Percentiles rank a stretch among this genome's conserved stretches.
Evolutionary conservation across 2,329 filamentous ascomycete species (phyloP).

Genomic region (Fusarium marasasianum): DNA sequence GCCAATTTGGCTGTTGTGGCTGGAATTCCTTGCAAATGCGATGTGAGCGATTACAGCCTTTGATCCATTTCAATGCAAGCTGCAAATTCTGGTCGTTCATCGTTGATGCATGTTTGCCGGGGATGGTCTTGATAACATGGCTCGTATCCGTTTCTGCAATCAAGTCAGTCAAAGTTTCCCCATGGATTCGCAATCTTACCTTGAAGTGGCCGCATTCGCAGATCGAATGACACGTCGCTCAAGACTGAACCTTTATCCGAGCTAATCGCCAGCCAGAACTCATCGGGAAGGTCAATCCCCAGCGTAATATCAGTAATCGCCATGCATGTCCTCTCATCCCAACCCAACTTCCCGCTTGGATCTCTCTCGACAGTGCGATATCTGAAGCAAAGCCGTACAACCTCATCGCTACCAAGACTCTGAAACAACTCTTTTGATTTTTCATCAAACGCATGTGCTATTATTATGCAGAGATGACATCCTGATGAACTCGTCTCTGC

Average conservation of each 20-base stretch:
- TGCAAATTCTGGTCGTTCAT: background rate
- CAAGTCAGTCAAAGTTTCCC: background rate
- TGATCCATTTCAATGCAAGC: background rate
- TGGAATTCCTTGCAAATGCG: background rate
- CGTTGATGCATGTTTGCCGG: background rate
- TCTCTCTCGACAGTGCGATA: background rate
- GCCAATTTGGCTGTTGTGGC: background rate
- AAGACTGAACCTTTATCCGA: background rate
- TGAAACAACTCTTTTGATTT: background rate
- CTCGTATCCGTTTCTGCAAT: background rate
- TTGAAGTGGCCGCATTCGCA: background rate
- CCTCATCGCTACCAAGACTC: accelerated
- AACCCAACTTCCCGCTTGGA: background rate
- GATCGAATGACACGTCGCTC: background rate
- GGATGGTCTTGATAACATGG: background rate
- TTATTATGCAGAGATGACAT: constrained; percentile 1
- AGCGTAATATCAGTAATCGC: background rate
- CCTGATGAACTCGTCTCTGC: background rate
- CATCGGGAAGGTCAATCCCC: background rate
- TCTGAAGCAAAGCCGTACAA: background rate
- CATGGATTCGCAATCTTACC: background rate
- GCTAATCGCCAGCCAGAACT: background rate
- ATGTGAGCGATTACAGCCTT: background rate
- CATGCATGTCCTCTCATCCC: background rate
- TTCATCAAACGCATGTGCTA: background rate